These are phyloP conservation scores for Eremothecium coryli DNA, from an alignment of 1,139 yeast genomes.

Conservation along the genomic window DNA sequence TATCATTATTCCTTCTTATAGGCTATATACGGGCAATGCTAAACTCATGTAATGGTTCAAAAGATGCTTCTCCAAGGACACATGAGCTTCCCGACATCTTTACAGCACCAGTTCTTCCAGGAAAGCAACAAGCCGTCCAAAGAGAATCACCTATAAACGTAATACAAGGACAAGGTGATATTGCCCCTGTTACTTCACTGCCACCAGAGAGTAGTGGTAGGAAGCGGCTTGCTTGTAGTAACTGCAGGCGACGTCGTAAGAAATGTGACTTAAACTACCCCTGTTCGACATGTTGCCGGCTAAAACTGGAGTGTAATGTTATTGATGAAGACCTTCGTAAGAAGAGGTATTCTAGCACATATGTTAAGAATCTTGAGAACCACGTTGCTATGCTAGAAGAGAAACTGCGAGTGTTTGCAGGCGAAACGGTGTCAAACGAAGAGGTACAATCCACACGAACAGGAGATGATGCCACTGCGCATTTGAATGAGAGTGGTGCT, in stretches of 20 bases:
- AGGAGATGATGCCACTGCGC: background rate
- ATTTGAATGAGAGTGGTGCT: background rate
- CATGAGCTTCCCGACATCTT: no score
- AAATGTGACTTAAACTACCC: conserved; percentile 46
- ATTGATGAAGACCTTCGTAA: conserved; percentile 46
- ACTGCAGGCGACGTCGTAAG: conserved; percentile 33
- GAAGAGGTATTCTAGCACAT: conserved; percentile 43
- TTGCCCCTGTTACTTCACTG: no score
- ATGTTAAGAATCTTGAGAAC: conserved; percentile 35
- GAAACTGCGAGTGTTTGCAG: conserved; percentile 19
- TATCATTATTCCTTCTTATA: no score
- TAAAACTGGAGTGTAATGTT: conserved; percentile 41
- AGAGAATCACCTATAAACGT: no score
- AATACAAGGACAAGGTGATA: no score
- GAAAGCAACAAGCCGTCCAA: no score
- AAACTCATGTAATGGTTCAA: no score
- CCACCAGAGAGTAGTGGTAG: conserved; percentile 4
- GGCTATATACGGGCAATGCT: no score
- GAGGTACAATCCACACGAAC: background rate
- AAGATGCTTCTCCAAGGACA: no score
- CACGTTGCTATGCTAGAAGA: conserved; percentile 27
- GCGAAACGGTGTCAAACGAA: conserved; percentile 7
- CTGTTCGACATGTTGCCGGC: conserved; percentile 41
- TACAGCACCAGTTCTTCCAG: no score
- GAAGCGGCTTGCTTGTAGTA: conserved; percentile 29